Evolutionary conservation across 129 eudicot genomes (phyloP), one percentile per base, ranked within the genome.

Genomic region (Smallanthus sonchifolius): DNA sequence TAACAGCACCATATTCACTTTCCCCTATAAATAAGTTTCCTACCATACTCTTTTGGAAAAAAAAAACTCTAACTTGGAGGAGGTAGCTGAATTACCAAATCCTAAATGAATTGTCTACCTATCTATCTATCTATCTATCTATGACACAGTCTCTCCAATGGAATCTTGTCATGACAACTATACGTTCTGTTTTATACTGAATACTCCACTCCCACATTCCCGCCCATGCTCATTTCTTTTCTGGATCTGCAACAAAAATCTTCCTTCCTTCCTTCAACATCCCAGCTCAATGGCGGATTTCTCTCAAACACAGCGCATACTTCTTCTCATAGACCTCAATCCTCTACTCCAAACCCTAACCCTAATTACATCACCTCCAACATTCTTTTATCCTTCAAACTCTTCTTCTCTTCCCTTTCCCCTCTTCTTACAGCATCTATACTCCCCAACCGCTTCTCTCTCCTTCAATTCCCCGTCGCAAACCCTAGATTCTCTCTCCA

Each of bases 251-350:
- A 36, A 71, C 65, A 17, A 43, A 19, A 56, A 38, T 84, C 43
- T 63, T 30, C 51, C 32, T 28, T 47, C n/a, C n/a, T n/a, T n/a
- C n/a, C 82, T 3, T 32, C 69, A 14, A 13, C 69, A 13, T 7
- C 64, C 10, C 32, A 30, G n/a, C n/a, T 70, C 66, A 67, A 87
- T 74, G 90, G 73, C 89, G 63, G 62, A 84, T 67, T 89, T 65
- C 75, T 80, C 96, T 6, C 81, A 61, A 67, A 84, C 96, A 5
- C 87, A 84, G 6, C 84, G 98, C 9, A 72, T 92, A 32, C 82
- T 92, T 28, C 87, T 92, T 73, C 73, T 89, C 30, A 73, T 92
- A 36, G 98, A 92, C 80, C 94, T 92, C 20, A 71, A 76, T 28
- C 98, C 96, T 0, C 70, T 92, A 32, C 79, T 87, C 65, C 72